Percentiles rank a stretch among this genome's conserved stretches.
Evolutionary conservation across 495 filamentous ascomycete species (phyloP).

Genomic region (Ascodesmis nigricans): DNA sequence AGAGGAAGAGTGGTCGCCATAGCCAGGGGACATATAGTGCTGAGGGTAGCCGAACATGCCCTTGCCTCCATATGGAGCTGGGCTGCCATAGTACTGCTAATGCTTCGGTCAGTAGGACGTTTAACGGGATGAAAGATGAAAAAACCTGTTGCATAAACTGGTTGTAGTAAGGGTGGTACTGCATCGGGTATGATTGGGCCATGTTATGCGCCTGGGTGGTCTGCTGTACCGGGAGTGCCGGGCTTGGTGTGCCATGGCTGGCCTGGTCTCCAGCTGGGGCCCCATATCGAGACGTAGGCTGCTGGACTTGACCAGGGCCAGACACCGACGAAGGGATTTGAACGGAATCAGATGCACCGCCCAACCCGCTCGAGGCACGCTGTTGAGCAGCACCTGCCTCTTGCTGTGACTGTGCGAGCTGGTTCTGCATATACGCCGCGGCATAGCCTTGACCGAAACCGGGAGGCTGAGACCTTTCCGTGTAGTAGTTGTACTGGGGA

Average conservation of each 20-base stretch:
- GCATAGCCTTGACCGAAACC: constrained; percentile 37
- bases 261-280: constrained; percentile 48
- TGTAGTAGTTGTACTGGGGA: constrained; percentile 66
- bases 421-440: constrained; percentile 34
- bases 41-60: constrained; percentile 20
- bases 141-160: constrained; percentile 21
- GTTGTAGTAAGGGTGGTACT: constrained; percentile 18
- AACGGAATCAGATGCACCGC: constrained; percentile 50
- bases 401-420: constrained; percentile 37
- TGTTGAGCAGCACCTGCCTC: constrained; percentile 49
- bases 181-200: constrained; percentile 19
- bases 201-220: constrained; percentile 19
- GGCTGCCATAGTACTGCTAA: constrained; percentile 18
- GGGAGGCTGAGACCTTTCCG: constrained; percentile 20
- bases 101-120: too few species aligned
- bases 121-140: too few species aligned
- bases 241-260: constrained; percentile 75
- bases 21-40: constrained; percentile 17
- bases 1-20: constrained; percentile 18
- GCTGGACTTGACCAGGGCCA: constrained; percentile 28
- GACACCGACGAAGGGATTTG: constrained; percentile 44
- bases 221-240: constrained; percentile 40
- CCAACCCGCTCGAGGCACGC: constrained; percentile 52
- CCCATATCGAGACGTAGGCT: constrained; percentile 44
- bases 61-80: constrained; percentile 19